These are phyloP conservation scores for Chrysoporthe cubensis DNA, from an alignment of 2,329 filamentous ascomycete species.

Conservation along the genomic window DNA sequence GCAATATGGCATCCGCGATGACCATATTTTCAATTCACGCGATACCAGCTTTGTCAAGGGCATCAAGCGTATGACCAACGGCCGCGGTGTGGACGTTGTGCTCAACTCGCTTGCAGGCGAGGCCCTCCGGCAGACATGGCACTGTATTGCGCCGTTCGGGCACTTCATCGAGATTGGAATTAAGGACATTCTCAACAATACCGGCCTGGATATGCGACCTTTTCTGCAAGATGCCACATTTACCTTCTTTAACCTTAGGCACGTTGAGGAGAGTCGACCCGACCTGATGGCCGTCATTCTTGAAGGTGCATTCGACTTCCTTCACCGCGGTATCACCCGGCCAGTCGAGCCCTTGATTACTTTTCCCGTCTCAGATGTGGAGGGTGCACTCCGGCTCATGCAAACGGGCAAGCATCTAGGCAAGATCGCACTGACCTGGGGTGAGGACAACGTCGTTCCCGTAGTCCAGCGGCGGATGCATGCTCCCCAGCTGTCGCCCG, in stretches of 20 bases:
- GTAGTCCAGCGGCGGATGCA: background rate
- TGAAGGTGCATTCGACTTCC: too few species aligned
- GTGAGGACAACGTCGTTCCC: background rate
- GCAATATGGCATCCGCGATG: slow-evolving; percentile 36
- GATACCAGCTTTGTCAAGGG: slow-evolving; percentile 33
- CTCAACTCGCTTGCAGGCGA: slow-evolving; percentile 5
- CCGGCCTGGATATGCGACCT: slow-evolving; percentile 33
- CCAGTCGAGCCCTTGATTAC: slow-evolving; percentile 26
- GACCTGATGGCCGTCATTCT: too few species aligned
- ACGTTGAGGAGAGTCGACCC: too few species aligned
- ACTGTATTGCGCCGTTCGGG: slow-evolving; percentile 8
- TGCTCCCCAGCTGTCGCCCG: background rate
- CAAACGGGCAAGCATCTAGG: slow-evolving; percentile 9
- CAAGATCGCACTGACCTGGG: background rate
- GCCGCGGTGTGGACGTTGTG: slow-evolving; percentile 17
- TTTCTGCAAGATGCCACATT: slow-evolving; percentile 27
- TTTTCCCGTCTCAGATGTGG: slow-evolving; percentile 33
- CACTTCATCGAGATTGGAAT: slow-evolving; percentile 35
- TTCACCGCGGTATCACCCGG: too few species aligned
- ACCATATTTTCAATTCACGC: slow-evolving; percentile 36
- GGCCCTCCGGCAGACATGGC: slow-evolving; percentile 31
- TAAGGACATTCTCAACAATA: slow-evolving; percentile 33
- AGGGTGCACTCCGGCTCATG: slow-evolving; percentile 45
- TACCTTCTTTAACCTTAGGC: slow-evolving; percentile 3
- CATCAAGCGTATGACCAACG: slow-evolving; percentile 32